Evolutionary conservation across 306 rosid genomes (phyloP), one percentile per base, ranked within the genome.

Genomic region (Cicer yamashitae): DNA sequence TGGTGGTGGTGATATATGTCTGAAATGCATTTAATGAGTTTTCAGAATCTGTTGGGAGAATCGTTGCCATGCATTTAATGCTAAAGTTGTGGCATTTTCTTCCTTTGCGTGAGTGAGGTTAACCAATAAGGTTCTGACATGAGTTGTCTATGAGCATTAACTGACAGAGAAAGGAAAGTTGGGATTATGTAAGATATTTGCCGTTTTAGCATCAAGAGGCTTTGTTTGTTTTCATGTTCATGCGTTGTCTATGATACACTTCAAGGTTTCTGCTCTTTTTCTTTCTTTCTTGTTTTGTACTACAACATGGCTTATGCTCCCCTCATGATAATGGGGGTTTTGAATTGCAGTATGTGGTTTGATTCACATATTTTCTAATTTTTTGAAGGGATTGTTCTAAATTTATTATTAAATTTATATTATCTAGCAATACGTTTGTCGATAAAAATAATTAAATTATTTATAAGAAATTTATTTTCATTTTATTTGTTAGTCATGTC

Each of bases 41-140:
- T 52, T 73, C 89, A 87, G 91, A 85, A 63, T 73, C 20, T 89
- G 89, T 80, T 83, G 88, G 89, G 71, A 74, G 84, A 80, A 79
- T 67, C 45, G 93, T 83, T 75, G 74, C 77, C 59, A 51, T 75
- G 25, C 87, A 86, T 72, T 87, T 67, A 92, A 88, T 88, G 92
- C 83, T 0, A 14, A 0, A 63, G 43, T 41, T 67, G 22, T 58
- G 83, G 78, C 76, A 3, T 45, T 63, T 80, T 72, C 75, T 72
- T 6, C 67, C 17, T 41, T 51, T 64, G 38, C 77, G 70, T 67
- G 59, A 51, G 63, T 4, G 8, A 65, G n/a, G 50, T 41, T 7
- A 13, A 1, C 84, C 87, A 88, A 63, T 82, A 0, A 51, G 37
- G 1, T 11, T 37, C 58, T 71, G 84, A 81, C 89, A 79, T 62